Conservation (phyloP, 345 rosid species). For the Erysimum cheiranthoides region DNA sequence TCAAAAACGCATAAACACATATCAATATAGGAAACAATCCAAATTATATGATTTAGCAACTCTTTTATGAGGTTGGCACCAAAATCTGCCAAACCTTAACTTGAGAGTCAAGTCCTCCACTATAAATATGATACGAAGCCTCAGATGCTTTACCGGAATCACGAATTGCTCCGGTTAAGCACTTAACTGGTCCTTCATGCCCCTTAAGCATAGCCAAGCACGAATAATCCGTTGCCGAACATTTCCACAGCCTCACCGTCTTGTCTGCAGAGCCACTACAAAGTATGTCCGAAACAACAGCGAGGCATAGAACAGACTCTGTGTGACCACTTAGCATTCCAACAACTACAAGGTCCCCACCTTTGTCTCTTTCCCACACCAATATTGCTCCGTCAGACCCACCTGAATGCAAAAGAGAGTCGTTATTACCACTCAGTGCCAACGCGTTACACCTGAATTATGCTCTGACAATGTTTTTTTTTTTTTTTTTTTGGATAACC, state of each 20-base stretch:
- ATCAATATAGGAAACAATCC: background rate
- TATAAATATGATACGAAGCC: conserved; percentile 59
- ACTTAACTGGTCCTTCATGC: conserved; percentile 86
- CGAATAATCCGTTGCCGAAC: conserved; percentile 48
- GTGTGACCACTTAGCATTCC: conserved; percentile 78
- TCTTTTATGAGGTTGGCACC: conserved; percentile 47
- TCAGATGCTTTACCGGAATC: conserved; percentile 45
- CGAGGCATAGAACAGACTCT: conserved; percentile 71
- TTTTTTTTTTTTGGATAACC: too few relatives aligned
- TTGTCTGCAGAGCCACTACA: conserved; percentile 91
- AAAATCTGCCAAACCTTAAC: conserved; percentile 79
- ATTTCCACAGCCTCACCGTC: conserved; percentile 77
- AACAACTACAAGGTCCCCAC: conserved; percentile 52
- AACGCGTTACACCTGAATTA: conserved; percentile 81
- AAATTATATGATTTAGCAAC: background rate
- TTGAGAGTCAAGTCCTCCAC: conserved; percentile 89
- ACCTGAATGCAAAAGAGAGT: conserved; percentile 69
- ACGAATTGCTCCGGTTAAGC: conserved; percentile 68
- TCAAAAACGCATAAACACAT: conserved; percentile 7
- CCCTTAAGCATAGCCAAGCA: conserved; percentile 80
- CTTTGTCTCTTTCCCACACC: conserved; percentile 68
- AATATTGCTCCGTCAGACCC: conserved; percentile 72
- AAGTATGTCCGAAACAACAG: conserved; percentile 61
- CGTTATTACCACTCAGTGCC: conserved; percentile 58
- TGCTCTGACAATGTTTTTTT: too few relatives aligned